phyloP scores from a whole-genome alignment of 2,329 filamentous ascomycete genomes.

The Rhinocladiella similis region DNA sequence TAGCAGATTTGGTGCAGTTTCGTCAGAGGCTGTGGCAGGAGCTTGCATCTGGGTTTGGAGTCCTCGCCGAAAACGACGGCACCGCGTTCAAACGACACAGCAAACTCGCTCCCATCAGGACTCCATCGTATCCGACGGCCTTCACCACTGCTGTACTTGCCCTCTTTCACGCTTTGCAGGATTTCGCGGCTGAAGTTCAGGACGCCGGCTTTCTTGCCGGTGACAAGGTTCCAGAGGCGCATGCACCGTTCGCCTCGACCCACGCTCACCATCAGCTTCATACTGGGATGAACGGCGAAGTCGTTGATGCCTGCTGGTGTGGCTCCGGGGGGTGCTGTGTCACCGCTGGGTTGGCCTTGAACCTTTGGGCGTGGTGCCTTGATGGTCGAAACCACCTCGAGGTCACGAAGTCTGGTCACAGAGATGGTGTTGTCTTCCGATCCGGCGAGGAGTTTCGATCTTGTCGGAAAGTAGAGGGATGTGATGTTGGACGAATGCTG shows the following conservation, averaged over 20 bases:
- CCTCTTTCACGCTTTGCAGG: slow-evolving; percentile 73
- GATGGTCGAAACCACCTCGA: slow-evolving; percentile 82
- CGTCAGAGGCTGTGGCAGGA: slow-evolving; percentile 66
- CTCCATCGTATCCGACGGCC: slow-evolving; percentile 83
- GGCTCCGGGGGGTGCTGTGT: slow-evolving; percentile 79
- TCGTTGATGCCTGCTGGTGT: slow-evolving; percentile 88
- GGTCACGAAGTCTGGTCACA: slow-evolving; percentile 83
- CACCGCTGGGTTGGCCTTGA: slow-evolving; percentile 78
- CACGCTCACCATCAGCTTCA: slow-evolving; percentile 95
- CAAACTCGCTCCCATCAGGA: slow-evolving; percentile 74
- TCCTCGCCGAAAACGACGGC: slow-evolving; percentile 78
- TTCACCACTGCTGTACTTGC: slow-evolving; percentile 75
- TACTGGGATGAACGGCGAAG: slow-evolving; percentile 91
- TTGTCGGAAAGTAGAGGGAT: slow-evolving; percentile 75
- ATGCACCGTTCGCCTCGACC: slow-evolving; percentile 87
- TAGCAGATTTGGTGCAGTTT: slow-evolving; percentile 86
- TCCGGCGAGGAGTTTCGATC: slow-evolving; percentile 82
- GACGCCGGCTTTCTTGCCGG: slow-evolving; percentile 91
- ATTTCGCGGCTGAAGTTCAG: slow-evolving; percentile 77
- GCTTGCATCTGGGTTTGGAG: slow-evolving; percentile 73
- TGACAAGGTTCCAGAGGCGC: slow-evolving; percentile 94
- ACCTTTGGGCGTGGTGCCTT: slow-evolving; percentile 84
- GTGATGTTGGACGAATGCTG: slow-evolving; percentile 86
- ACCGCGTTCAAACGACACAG: slow-evolving; percentile 84
- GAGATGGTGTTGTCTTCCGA: slow-evolving; percentile 91